phyloP scores from a whole-genome alignment of 2,329 filamentous ascomycete species.

The Epichloe festucae region DNA sequence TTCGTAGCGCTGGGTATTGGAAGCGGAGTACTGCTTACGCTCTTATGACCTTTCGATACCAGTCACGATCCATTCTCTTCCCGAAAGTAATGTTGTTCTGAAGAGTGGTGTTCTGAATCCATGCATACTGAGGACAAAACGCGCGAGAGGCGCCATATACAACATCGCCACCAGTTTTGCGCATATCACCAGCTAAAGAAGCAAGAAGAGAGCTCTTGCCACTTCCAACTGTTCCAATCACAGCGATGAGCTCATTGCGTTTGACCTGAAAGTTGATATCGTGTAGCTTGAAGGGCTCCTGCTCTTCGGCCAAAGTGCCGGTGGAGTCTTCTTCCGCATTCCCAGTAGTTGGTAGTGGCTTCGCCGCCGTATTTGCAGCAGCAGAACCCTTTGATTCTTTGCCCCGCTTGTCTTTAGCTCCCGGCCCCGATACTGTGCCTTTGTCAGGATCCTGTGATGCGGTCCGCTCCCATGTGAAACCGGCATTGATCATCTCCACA shows the following conservation, averaged over 20 bases:
- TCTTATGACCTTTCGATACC: constrained; percentile 76
- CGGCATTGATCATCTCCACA: constrained; percentile 57
- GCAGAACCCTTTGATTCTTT: constrained; percentile 24
- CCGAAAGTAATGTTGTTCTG: constrained; percentile 87
- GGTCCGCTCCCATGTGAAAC: constrained; percentile 77
- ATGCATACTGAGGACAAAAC: constrained; percentile 92
- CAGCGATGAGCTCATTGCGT: constrained; percentile 64
- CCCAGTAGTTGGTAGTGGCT: constrained; percentile 14
- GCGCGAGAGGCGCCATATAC: constrained; percentile 67
- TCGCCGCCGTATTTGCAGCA: constrained; percentile 20
- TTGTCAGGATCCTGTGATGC: constrained; percentile 40
- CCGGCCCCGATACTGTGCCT: constrained; percentile 20
- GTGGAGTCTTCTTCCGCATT: constrained; percentile 33
- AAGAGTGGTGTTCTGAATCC: constrained; percentile 89
- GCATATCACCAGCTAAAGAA: constrained; percentile 88
- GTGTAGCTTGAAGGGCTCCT: constrained; percentile 59
- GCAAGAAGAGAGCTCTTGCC: constrained; percentile 85
- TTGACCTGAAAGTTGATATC: constrained; percentile 55
- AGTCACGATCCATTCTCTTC: constrained; percentile 57
- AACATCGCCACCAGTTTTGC: constrained; percentile 62
- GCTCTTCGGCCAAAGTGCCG: constrained; percentile 43
- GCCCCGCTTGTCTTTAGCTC: constrained; percentile 26
- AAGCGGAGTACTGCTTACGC: constrained; percentile 36
- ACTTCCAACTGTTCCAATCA: constrained; percentile 81
- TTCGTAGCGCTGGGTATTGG: background rate